Percentiles rank a stretch among this genome's conserved stretches.
Evolutionary conservation across 225 moss, liverwort and hornwort genomes (phyloP).

Genomic region (Bryum argenteum): DNA sequence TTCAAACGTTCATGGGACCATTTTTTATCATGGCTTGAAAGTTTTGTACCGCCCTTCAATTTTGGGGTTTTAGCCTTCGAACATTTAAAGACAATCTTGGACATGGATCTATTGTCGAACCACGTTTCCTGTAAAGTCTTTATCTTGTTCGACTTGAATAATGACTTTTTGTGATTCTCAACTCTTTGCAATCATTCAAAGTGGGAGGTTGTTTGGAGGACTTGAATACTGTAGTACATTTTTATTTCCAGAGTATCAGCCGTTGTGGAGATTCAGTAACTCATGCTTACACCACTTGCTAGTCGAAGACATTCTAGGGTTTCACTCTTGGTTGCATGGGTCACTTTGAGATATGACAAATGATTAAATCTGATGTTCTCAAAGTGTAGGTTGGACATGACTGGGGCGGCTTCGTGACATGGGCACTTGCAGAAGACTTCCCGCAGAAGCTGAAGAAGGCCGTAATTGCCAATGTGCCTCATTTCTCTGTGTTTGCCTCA

Average conservation of each 20-base stretch:
- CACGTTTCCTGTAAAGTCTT: no score
- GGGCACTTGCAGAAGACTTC: slow-evolving; percentile 78
- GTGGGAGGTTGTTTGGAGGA: not conserved
- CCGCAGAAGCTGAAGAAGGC: slow-evolving; percentile 66
- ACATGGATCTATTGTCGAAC: no score
- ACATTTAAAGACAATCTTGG: no score
- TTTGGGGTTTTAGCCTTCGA: no score
- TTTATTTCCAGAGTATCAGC: no score
- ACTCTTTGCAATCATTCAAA: not conserved
- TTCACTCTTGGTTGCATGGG: not conserved
- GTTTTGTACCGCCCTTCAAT: no score
- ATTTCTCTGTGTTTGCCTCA: slow-evolving; percentile 40
- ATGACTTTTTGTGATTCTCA: not conserved
- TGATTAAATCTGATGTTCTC: not conserved
- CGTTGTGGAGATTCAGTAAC: no score
- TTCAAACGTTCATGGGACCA: not conserved
- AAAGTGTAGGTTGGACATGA: slow-evolving; percentile 76
- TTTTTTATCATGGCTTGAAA: not conserved
- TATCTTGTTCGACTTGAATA: no score
- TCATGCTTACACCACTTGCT: no score
- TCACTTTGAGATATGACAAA: not conserved
- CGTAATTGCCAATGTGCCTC: slow-evolving; percentile 55
- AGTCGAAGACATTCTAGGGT: no score
- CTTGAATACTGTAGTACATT: no score
- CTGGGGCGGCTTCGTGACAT: slow-evolving; percentile 74